A percentile compares a stretch with the other conserved stretches of the same genome.
These are phyloP conservation scores for Sporobolomyces pararoseus DNA, from an alignment of 768 basidiomycete species.

Conservation along the genomic window DNA sequence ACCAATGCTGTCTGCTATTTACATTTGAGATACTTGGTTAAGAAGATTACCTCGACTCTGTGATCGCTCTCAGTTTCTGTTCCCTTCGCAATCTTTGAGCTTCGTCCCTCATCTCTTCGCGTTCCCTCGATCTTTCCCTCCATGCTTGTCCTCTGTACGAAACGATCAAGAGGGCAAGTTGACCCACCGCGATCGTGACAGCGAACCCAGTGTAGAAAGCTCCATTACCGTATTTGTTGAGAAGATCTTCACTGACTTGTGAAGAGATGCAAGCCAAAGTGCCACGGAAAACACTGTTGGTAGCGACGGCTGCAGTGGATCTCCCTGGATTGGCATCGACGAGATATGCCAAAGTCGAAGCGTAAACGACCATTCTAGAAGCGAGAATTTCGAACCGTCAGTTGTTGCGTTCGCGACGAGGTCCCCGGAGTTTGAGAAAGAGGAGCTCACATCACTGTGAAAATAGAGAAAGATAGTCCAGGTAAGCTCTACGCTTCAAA, in stretches of 20 bases:
- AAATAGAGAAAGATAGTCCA: too few relatives aligned
- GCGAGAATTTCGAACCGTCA: background rate
- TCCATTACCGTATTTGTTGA: slow-evolving; percentile 52
- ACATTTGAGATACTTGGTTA: too few relatives aligned
- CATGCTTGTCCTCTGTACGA: background rate
- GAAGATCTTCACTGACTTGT: slow-evolving; percentile 70
- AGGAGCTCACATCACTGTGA: too few relatives aligned
- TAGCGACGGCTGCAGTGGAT: slow-evolving; percentile 66
- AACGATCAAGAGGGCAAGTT: slow-evolving; percentile 11
- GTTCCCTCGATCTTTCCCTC: slow-evolving; percentile 6
- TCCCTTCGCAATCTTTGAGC: background rate
- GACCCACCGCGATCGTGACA: slow-evolving; percentile 49
- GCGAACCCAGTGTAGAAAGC: slow-evolving; percentile 46
- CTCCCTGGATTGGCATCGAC: slow-evolving; percentile 82
- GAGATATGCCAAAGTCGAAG: slow-evolving; percentile 72
- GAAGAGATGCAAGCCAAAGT: slow-evolving; percentile 53
- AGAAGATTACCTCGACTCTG: too few relatives aligned
- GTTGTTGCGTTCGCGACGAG: too few relatives aligned
- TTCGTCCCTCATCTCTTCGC: slow-evolving; percentile 10
- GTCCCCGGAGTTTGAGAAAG: too few relatives aligned
- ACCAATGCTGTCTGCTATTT: too few relatives aligned
- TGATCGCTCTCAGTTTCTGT: background rate
- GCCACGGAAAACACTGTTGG: slow-evolving; percentile 67
- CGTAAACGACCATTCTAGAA: slow-evolving; percentile 55
- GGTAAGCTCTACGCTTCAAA: too few relatives aligned